phyloP scores from a whole-genome alignment of 1,139 yeast genomes.

The Candida neerlandica region DNA sequence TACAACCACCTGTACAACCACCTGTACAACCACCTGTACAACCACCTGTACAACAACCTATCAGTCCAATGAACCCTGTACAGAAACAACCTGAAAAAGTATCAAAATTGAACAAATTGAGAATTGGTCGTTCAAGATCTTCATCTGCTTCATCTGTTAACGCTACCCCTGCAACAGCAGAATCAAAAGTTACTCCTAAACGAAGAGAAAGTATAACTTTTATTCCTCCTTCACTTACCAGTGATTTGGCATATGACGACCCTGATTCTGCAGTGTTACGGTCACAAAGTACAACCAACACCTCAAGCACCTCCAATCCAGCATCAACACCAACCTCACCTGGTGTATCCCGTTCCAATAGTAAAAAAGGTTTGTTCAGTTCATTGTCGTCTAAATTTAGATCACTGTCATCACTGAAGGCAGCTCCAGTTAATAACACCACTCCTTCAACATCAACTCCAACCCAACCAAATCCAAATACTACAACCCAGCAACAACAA shows the following conservation, averaged over 20 bases:
- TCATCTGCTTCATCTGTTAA: constrained; percentile 26
- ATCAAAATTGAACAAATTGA: constrained; percentile 28
- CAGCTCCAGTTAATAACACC: constrained; percentile 21
- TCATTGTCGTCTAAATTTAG: constrained; percentile 60
- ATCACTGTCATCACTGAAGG: constrained; percentile 15
- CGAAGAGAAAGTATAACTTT: constrained; percentile 17
- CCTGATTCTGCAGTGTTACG: constrained; percentile 11
- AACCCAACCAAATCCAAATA: neutral
- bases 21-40: no score
- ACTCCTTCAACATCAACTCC: constrained; percentile 12
- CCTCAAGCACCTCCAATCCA: constrained; percentile 13
- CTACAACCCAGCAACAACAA: constrained; percentile 2
- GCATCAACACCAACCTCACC: constrained; percentile 18
- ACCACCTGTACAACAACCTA: constrained; percentile 5
- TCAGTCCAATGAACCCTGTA: neutral
- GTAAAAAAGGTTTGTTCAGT: constrained; percentile 45
- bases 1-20: neutral
- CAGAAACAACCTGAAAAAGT: constrained; percentile 11
- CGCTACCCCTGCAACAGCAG: constrained; percentile 2
- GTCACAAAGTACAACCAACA: constrained; percentile 16
- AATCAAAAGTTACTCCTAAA: constrained; percentile 16
- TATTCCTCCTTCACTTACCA: constrained; percentile 13
- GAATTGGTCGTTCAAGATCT: constrained; percentile 35
- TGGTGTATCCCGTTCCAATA: constrained; percentile 25
- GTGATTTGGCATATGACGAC: constrained; percentile 16